A percentile compares a stretch with the other conserved stretches of the same genome.
These are phyloP conservation scores for Neurospora sp. DNA, from an alignment of 495 filamentous ascomycete genomes.

Conservation along the genomic window DNA sequence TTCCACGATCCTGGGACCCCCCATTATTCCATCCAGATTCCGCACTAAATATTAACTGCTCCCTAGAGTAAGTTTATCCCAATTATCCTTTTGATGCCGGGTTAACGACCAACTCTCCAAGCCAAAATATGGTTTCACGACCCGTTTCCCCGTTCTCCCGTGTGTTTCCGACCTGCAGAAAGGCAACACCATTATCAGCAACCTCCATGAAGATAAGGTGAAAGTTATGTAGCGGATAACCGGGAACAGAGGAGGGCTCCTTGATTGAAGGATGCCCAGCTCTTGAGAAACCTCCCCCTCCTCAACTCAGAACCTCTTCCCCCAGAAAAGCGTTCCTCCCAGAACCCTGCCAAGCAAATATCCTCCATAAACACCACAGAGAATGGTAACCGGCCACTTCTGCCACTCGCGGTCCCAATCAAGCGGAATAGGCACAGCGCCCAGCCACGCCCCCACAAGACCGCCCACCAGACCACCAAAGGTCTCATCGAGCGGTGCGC, in stretches of 20 bases:
- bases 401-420: constrained; percentile 97
- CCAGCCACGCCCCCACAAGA: constrained; percentile 61
- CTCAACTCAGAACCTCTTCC: constrained; percentile 25
- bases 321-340: constrained; percentile 30
- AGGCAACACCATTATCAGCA: neutral
- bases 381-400: constrained; percentile 88
- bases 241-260: neutral
- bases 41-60: neutral
- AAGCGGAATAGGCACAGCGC: constrained; percentile 84
- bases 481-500: constrained; percentile 53
- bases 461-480: constrained; percentile 57
- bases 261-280: neutral
- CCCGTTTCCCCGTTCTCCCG: neutral
- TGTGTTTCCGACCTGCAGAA: constrained; percentile 6
- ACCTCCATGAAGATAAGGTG: neutral
- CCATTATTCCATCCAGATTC: neutral
- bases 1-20: neutral
- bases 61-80: neutral
- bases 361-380: constrained; percentile 32
- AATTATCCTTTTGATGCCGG: neutral
- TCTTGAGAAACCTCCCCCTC: neutral
- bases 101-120: neutral
- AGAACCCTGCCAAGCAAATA: constrained; percentile 27
- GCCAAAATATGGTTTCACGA: neutral
- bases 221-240: neutral